These are phyloP conservation scores for Anthracocystis setariae DNA, from an alignment of 1,284 basidiomycete genomes.

Conservation along the genomic window DNA sequence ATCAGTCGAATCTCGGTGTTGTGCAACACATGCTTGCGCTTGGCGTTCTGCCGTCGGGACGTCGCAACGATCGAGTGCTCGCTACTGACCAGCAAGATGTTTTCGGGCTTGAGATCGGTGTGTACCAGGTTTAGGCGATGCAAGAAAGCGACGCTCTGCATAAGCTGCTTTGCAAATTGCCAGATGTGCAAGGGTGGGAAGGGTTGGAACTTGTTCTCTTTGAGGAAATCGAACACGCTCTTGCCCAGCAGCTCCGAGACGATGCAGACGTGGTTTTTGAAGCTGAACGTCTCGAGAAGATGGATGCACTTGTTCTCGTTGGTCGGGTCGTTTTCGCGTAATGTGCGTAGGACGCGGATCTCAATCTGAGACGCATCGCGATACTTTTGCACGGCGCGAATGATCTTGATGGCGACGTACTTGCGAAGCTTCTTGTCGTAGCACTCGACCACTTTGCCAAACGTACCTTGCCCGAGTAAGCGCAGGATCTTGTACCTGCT, in stretches of 20 bases:
- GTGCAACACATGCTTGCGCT: conserved; percentile 73
- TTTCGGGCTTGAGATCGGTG: conserved; percentile 91
- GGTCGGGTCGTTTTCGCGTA: conserved; percentile 87
- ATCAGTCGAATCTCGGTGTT: conserved; percentile 95
- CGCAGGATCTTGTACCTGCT: conserved; percentile 76
- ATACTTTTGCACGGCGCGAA: conserved; percentile 73
- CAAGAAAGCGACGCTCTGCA: conserved; percentile 92
- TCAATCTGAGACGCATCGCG: conserved; percentile 99
- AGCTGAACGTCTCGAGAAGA: conserved; percentile 92
- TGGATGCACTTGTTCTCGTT: conserved; percentile 98
- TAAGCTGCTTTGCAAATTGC: conserved; percentile 88
- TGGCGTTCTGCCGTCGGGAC: conserved; percentile 55
- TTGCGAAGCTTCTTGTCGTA: conserved; percentile 76
- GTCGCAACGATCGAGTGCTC: conserved; percentile 71
- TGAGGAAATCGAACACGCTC: conserved; percentile 99
- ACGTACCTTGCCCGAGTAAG: conserved; percentile 95
- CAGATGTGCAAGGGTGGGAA: conserved; percentile 97
- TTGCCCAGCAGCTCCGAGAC: conserved; percentile 95
- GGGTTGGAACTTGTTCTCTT: conserved; percentile 95
- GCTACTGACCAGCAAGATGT: conserved; percentile 89
- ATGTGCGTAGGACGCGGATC: conserved; percentile 89
- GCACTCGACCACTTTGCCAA: conserved; percentile 98
- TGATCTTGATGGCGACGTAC: conserved; percentile 97
- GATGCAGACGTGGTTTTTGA: conserved; percentile 96
- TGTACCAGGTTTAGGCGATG: conserved; percentile 92